These are phyloP conservation scores for Globisporangium sylvaticum DNA, from an alignment of 352 stramenopile species.

Conservation along the genomic window DNA sequence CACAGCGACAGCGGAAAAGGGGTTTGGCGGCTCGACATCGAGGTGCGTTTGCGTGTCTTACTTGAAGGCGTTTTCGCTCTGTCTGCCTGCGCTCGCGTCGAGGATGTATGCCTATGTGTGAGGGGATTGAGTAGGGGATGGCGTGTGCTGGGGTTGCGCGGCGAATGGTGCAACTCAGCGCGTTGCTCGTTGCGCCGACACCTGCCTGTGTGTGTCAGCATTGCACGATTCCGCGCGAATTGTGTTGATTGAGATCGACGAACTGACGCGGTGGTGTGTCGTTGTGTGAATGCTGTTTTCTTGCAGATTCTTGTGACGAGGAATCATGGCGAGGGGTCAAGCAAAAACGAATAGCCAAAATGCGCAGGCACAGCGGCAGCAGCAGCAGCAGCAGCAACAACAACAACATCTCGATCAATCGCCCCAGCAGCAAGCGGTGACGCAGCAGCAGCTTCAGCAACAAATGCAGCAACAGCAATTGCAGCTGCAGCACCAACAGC, in stretches of 20 bases:
- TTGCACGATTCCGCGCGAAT: neutral
- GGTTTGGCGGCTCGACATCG: conserved; percentile 4
- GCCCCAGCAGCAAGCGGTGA: conserved; percentile 14
- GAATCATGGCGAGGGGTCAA: conserved; percentile 11
- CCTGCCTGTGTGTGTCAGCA: neutral
- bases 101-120: neutral
- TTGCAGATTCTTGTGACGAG: neutral
- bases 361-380: conserved; percentile 11
- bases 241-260: neutral
- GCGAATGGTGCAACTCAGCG: neutral
- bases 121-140: neutral
- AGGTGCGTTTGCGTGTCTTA: conserved; percentile 14
- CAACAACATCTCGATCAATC: conserved; percentile 15
- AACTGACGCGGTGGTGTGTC: conserved; percentile 1
- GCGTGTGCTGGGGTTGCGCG: conserved; percentile 3
- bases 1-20: conserved; percentile 22
- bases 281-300: neutral
- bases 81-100: neutral
- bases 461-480: conserved; percentile 26
- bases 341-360: conserved; percentile 6
- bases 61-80: neutral
- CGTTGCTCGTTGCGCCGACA: neutral
- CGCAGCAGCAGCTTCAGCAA: conserved; percentile 28
- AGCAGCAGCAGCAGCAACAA: conserved; percentile 12
- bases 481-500: conserved; percentile 28